Evolutionary conservation across 1,139 yeast species (phyloP).

Genomic region (Kluyveromyces sp.): DNA sequence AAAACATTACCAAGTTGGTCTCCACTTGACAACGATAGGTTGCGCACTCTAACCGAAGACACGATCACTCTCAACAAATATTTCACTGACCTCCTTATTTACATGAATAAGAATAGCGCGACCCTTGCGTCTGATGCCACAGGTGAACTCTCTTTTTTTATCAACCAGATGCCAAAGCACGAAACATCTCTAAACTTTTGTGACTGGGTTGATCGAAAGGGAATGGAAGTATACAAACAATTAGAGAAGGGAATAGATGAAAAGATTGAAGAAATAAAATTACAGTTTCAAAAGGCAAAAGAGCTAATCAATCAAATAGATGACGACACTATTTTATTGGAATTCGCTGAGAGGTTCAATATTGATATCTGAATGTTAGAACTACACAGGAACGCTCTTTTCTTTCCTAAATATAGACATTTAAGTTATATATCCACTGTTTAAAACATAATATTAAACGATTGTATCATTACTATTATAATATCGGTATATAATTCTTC

Average conservation of each 20-base stretch:
- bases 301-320: constrained; percentile 10
- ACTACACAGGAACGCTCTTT: not conserved
- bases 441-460: not conserved
- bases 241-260: constrained; percentile 38
- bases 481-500: too few relatives aligned
- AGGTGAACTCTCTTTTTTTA: constrained; percentile 55
- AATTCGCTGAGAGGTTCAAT: constrained; percentile 14
- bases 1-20: not conserved
- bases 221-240: constrained; percentile 38
- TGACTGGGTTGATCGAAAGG: constrained; percentile 50
- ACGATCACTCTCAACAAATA: constrained; percentile 15
- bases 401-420: not conserved
- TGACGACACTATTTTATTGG: constrained; percentile 14
- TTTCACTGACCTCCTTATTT: constrained; percentile 21
- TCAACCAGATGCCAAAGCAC: constrained; percentile 60
- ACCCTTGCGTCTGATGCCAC: constrained; percentile 48
- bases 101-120: constrained; percentile 23
- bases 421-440: not conserved
- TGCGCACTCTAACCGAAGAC: constrained; percentile 10
- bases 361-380: constrained; percentile 1
- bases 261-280: constrained; percentile 34
- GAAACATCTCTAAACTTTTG: constrained; percentile 63
- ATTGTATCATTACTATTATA: not conserved
- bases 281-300: constrained; percentile 12
- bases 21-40: not conserved